phyloP scores from a whole-genome alignment of 2,329 filamentous ascomycete species.

The Remersonia thermophila region DNA sequence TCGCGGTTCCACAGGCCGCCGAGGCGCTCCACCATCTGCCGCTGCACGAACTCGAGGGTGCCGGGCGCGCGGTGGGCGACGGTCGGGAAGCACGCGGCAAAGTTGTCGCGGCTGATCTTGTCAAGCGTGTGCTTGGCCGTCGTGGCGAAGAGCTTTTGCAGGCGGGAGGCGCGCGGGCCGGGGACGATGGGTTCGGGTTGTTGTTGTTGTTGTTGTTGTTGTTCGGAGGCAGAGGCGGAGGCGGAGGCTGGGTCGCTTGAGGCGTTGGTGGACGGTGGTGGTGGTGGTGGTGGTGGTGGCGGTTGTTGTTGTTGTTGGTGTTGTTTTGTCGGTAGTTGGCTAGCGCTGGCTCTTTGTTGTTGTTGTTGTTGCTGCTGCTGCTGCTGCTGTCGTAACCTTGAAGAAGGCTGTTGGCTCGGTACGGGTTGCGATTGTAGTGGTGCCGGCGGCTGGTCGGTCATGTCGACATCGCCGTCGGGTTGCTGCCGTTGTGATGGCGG shows the following conservation, averaged over 20 bases:
- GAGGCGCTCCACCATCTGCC: slow-evolving; percentile 45
- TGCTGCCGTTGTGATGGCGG: not conserved
- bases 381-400: not conserved
- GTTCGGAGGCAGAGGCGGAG: not conserved
- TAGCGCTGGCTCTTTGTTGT: too few relatives aligned
- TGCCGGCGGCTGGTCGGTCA: slow-evolving; percentile 1
- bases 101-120: slow-evolving; percentile 44
- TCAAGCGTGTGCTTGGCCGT: slow-evolving; percentile 41
- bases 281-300: too few relatives aligned
- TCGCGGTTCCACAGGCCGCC: slow-evolving; percentile 43
- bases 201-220: slow-evolving; percentile 4
- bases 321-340: not conserved
- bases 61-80: slow-evolving; percentile 38
- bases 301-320: not conserved
- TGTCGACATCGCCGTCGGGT: slow-evolving; percentile 7
- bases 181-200: slow-evolving; percentile 28
- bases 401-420: not conserved
- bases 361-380: slow-evolving; percentile 1
- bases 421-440: not conserved
- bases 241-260: not conserved
- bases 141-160: slow-evolving; percentile 41
- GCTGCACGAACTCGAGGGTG: slow-evolving; percentile 42
- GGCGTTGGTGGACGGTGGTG: not conserved
- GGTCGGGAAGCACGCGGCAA: slow-evolving; percentile 50
- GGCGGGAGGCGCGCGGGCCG: slow-evolving; percentile 43